A percentile compares a stretch with the other conserved stretches of the same genome.
phyloP scores from a whole-genome alignment of 2,329 filamentous ascomycete species.

The Phialophora tarda region DNA sequence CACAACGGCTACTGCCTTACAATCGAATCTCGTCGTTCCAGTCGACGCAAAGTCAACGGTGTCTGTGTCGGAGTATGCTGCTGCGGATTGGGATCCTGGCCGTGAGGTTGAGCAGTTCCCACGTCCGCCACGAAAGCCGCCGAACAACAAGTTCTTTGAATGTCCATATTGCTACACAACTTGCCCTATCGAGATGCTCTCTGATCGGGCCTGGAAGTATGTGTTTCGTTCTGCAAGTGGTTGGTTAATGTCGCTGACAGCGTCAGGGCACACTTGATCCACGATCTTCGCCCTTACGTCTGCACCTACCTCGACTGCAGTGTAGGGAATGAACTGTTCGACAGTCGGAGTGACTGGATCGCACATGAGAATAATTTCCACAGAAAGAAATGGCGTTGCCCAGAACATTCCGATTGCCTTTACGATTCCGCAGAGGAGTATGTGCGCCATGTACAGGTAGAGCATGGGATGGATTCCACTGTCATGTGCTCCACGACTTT shows the following conservation, averaged over 20 bases:
- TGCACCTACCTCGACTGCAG: neutral
- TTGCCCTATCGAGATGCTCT: neutral
- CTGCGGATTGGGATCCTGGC: neutral
- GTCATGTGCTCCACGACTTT: neutral
- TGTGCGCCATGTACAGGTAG: neutral
- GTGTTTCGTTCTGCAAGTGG: too few relatives aligned
- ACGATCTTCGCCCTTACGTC: neutral
- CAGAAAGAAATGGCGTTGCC: neutral
- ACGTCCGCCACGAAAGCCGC: neutral
- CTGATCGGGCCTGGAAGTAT: neutral
- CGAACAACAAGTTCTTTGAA: neutral
- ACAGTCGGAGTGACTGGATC: neutral
- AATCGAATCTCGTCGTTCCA: neutral
- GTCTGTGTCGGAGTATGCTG: neutral
- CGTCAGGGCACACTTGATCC: neutral
- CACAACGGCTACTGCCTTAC: too few relatives aligned
- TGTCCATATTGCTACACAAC: neutral
- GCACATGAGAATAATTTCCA: neutral
- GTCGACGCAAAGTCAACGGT: neutral
- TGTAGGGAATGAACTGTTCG: neutral
- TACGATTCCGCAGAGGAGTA: neutral
- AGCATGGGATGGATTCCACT: neutral
- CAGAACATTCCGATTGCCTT: neutral
- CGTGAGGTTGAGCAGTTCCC: neutral
- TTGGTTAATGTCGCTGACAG: too few relatives aligned